Percentiles rank a stretch among this genome's conserved stretches.
These are phyloP conservation scores for Cadophora luteo-olivacea DNA, from an alignment of 2,329 filamentous ascomycete genomes.

Conservation along the genomic window DNA sequence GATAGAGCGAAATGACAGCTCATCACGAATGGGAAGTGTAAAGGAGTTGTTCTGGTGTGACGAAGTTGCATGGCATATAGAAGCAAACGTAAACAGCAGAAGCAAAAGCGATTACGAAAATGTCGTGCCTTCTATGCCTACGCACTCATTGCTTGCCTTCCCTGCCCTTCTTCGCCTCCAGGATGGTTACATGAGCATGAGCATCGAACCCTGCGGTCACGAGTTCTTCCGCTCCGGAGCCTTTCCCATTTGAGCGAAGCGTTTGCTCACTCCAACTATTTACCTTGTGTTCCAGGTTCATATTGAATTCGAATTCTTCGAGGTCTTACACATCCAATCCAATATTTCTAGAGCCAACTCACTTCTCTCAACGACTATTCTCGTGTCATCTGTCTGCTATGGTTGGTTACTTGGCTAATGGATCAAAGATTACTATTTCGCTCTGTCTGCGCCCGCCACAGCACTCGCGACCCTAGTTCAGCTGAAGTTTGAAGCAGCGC, in stretches of 20 bases:
- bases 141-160: slow-evolving; percentile 21
- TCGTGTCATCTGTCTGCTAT: too few relatives aligned
- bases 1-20: not conserved
- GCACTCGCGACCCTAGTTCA: too few relatives aligned
- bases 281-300: not conserved
- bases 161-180: not conserved
- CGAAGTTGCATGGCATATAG: not conserved
- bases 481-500: too few relatives aligned
- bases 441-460: too few relatives aligned
- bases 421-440: too few relatives aligned
- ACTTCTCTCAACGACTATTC: too few relatives aligned
- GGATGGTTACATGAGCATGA: not conserved
- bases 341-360: not conserved
- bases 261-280: not conserved
- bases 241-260: not conserved
- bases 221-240: not conserved
- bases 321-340: not conserved
- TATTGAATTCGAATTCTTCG: too few relatives aligned
- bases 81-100: not conserved
- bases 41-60: not conserved
- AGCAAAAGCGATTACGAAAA: slow-evolving; percentile 18
- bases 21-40: not conserved
- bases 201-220: not conserved
- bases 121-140: slow-evolving; percentile 25
- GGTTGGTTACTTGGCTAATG: too few relatives aligned